These are phyloP conservation scores for Sclerotinia sclerotiorum DNA, from an alignment of 2,329 filamentous ascomycete species.

Conservation along the genomic window DNA sequence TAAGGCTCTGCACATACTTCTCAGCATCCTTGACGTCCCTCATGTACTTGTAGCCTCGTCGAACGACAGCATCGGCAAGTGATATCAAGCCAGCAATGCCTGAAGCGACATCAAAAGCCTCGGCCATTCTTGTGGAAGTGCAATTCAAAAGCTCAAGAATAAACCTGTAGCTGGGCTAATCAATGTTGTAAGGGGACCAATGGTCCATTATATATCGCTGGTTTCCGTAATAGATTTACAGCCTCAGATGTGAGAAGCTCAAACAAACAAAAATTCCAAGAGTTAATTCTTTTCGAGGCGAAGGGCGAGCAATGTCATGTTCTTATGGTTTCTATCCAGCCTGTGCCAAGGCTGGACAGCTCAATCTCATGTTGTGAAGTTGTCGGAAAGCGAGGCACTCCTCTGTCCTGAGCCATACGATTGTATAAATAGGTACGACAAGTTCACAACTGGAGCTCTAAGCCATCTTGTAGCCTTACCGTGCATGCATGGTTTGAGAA, in stretches of 20 bases:
- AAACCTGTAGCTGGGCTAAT: background rate
- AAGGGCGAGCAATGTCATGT: too few relatives aligned
- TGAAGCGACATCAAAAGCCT: background rate
- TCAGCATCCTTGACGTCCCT: constrained; percentile 23
- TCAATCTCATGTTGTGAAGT: too few relatives aligned
- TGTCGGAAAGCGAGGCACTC: too few relatives aligned
- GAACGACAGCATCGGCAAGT: constrained; percentile 20
- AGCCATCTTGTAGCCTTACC: background rate
- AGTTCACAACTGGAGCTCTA: background rate
- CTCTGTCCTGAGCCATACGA: background rate
- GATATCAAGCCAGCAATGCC: constrained; percentile 25
- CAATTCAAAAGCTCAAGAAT: background rate
- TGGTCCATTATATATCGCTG: background rate
- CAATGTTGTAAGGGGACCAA: background rate
- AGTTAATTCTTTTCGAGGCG: too few relatives aligned
- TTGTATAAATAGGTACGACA: background rate
- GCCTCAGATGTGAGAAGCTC: background rate
- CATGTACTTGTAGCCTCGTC: constrained; percentile 23
- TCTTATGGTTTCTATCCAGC: too few relatives aligned
- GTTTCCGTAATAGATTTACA: background rate
- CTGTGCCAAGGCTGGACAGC: too few relatives aligned
- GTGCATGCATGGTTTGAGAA: background rate
- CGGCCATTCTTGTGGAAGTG: background rate
- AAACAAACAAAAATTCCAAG: too few relatives aligned
- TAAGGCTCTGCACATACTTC: constrained; percentile 6